Evolutionary conservation across 78 protist species (phyloP).

Genomic region (Dictyostelium intermedium): DNA sequence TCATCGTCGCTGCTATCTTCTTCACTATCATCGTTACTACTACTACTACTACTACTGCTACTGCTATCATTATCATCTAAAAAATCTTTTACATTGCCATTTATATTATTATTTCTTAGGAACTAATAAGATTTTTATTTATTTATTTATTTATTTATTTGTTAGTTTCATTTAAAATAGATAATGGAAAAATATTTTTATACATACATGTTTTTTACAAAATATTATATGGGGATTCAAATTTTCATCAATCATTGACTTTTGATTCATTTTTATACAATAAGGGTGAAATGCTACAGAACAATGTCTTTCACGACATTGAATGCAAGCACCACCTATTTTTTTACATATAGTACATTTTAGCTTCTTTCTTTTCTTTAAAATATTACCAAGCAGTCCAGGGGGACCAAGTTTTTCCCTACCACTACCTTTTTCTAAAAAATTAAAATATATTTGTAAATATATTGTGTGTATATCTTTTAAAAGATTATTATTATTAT

Average conservation of each 20-base stretch:
- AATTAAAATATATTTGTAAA: too few species aligned
- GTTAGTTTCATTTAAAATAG: too few species aligned
- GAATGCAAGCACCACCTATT: slow-evolving; percentile 76
- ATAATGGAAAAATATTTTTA: not conserved
- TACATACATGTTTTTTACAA: slow-evolving; percentile 61
- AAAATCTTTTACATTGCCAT: not conserved
- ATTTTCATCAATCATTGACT: not conserved
- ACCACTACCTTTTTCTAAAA: slow-evolving; percentile 11
- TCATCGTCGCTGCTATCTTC: not conserved
- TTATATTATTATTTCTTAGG: not conserved
- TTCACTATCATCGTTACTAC: not conserved
- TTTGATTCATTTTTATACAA: slow-evolving; percentile 47
- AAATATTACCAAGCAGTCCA: not conserved
- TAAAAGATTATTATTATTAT: too few species aligned
- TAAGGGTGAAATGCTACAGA: slow-evolving; percentile 78
- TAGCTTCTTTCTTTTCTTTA: slow-evolving; percentile 61
- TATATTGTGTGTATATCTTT: too few species aligned
- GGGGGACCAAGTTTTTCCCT: slow-evolving; percentile 61
- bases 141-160: too few species aligned
- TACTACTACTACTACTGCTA: too few species aligned
- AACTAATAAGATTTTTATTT: too few species aligned
- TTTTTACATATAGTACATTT: slow-evolving; percentile 60
- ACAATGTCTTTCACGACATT: slow-evolving; percentile 75
- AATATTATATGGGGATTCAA: slow-evolving; percentile 25
- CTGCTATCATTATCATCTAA: not conserved